Base-by-base conservation (phyloP, 2,329 filamentous ascomycete species). In the Colletotrichum ledebouriae region DNA sequence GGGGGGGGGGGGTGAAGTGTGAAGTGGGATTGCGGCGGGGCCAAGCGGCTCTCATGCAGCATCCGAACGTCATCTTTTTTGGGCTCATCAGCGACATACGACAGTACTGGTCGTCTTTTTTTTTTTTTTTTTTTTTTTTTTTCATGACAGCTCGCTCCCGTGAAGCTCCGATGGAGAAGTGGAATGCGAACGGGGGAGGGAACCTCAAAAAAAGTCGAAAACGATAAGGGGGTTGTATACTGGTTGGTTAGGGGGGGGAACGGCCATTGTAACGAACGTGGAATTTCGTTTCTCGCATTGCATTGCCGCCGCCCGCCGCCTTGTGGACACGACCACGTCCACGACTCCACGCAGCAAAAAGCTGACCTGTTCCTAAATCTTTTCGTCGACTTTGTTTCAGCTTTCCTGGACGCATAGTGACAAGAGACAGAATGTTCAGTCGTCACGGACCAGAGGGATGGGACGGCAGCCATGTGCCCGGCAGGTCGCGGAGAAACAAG, bases 31-130 rank as follows among this genome's bases (percentile, higher is more conserved):
- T 42, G 56, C 17, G 17, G 66, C 15, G 58, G 69, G 69, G 66
- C 57, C 29, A 52, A 58, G 63, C 63, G 67, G 67, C 67, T 70
- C 70, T 71, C 59, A 46, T 49, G 55, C 63, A 66, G 58, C 57
- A 57, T 22, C 53, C 53, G 41, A 63, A 71, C 69, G 69, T 71
- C 69, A 71, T 71, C 67, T 53, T 63, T 61, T 53, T 25, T 57
- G 67, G 67, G 41, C 44, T 59, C 44, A 58, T 55, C 49, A 37
- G 42, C 56, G 2, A 29, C 25, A 29, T 29, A 29, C 5, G 25
- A 29, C 25, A 29, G 25, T 20, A 13, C 10, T 15, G 9, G 20
- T 61, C 37, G 17, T 61, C 37, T 3, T 22, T 22, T 2, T 33
- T 29, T 20, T 17, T n/a, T 52, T 17, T 17, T 17, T 17, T 17